These are phyloP conservation scores for Lipomyces mesembrius DNA, from an alignment of 805 yeast species.

Conservation along the genomic window DNA sequence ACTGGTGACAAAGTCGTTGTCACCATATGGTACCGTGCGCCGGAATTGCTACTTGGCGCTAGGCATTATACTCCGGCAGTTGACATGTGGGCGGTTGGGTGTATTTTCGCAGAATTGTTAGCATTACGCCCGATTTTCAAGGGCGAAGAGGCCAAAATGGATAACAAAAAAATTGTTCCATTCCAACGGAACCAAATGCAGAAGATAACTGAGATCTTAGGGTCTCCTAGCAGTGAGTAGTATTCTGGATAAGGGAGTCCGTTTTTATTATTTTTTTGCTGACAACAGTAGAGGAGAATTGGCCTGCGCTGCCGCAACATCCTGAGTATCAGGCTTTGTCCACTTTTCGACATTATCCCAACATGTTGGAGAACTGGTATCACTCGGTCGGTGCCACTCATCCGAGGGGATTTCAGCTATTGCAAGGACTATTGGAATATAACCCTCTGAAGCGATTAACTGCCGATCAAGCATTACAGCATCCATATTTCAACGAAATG, in stretches of 20 bases:
- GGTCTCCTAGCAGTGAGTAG: conserved; percentile 66
- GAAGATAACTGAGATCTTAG: conserved; percentile 89
- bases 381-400: conserved; percentile 78
- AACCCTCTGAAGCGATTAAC: conserved; percentile 82
- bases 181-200: conserved; percentile 92
- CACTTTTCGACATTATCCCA: conserved; percentile 60
- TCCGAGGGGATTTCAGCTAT: conserved; percentile 62
- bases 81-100: conserved; percentile 64
- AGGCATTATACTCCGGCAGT: conserved; percentile 53
- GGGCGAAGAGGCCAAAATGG: conserved; percentile 97
- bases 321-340: conserved; percentile 80
- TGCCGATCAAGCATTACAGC: conserved; percentile 75
- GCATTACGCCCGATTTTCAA: conserved; percentile 92
- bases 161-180: conserved; percentile 88
- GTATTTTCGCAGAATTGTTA: conserved; percentile 81
- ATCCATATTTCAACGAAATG: conserved; percentile 74
- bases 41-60: conserved; percentile 55
- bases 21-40: conserved; percentile 60
- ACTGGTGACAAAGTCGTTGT: conserved; percentile 49
- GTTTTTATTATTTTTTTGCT: background rate
- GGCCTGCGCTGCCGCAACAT: conserved; percentile 79
- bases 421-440: conserved; percentile 70
- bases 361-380: conserved; percentile 83
- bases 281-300: conserved; percentile 52
- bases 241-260: background rate